Percentiles rank a stretch among this genome's conserved stretches.
Evolutionary conservation across 1,284 basidiomycete genomes (phyloP).

Genomic region (Boletus coffeatus): DNA sequence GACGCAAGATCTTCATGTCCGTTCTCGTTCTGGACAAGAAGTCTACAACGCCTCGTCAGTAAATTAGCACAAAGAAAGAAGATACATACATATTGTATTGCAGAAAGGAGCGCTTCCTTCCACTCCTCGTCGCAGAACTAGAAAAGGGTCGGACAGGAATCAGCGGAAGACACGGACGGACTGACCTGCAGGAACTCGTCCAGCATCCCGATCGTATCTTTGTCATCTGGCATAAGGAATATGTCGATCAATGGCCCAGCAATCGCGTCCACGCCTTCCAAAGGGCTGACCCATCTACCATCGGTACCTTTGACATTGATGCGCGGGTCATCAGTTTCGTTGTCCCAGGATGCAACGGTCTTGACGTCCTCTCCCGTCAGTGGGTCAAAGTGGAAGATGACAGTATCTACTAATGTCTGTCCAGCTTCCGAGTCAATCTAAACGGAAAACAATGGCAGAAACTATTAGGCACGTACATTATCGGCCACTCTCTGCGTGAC

Average conservation of each 20-base stretch:
- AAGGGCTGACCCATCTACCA: slow-evolving; percentile 16
- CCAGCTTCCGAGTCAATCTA: slow-evolving; percentile 10
- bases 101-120: too few species aligned
- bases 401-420: slow-evolving; percentile 52
- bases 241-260: slow-evolving; percentile 53
- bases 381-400: slow-evolving; percentile 76
- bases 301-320: slow-evolving; percentile 6
- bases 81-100: too few species aligned
- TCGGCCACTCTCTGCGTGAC: slow-evolving; percentile 54
- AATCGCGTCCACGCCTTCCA: slow-evolving; percentile 58
- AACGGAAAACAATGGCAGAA: neutral
- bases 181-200: slow-evolving; percentile 63
- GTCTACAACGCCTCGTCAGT: too few species aligned
- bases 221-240: slow-evolving; percentile 43
- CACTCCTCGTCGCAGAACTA: slow-evolving; percentile 27
- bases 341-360: slow-evolving; percentile 15
- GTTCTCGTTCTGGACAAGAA: too few species aligned
- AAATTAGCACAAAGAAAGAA: too few species aligned
- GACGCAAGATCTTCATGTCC: too few species aligned
- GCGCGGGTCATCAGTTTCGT: neutral
- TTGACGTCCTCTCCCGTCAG: slow-evolving; percentile 62
- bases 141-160: neutral
- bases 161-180: neutral
- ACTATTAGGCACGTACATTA: slow-evolving; percentile 43
- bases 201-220: slow-evolving; percentile 53